phyloP scores from a whole-genome alignment of 306 rosid species.

The Mimosa pudica region DNA sequence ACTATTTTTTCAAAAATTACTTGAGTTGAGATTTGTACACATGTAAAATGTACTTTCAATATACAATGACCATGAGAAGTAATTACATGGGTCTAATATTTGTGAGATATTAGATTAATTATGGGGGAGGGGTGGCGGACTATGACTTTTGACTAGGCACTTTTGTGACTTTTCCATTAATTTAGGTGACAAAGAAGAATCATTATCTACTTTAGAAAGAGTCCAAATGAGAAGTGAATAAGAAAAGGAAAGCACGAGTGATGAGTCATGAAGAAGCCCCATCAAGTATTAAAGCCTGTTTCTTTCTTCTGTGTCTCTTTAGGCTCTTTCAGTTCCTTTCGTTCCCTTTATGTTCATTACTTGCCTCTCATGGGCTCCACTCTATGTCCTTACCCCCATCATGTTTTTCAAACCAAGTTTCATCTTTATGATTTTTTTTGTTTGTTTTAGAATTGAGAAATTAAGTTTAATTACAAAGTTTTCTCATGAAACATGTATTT shows the following conservation, averaged over 20 bases:
- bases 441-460: not conserved
- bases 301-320: not conserved
- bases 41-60: no score
- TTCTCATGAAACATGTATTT: no score
- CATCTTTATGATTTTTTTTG: not conserved
- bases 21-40: no score
- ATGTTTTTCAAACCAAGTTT: not conserved
- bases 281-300: not conserved
- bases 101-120: not conserved
- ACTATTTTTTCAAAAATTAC: no score
- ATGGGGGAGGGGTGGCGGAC: not conserved
- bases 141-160: conserved; percentile 28
- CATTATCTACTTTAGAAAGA: conserved; percentile 13
- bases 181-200: conserved; percentile 12
- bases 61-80: not conserved
- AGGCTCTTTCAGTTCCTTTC: conserved; percentile 1
- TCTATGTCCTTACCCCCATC: not conserved
- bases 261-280: conserved; percentile 3
- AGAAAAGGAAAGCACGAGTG: conserved; percentile 23
- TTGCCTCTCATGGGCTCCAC: conserved; percentile 17
- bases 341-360: not conserved
- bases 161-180: conserved; percentile 15
- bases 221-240: conserved; percentile 21
- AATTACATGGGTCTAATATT: not conserved
- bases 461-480: not conserved